A percentile compares a stretch with the other conserved stretches of the same genome.
Evolutionary conservation across 345 rosid species (phyloP).

Genomic region (Salix viminalis): DNA sequence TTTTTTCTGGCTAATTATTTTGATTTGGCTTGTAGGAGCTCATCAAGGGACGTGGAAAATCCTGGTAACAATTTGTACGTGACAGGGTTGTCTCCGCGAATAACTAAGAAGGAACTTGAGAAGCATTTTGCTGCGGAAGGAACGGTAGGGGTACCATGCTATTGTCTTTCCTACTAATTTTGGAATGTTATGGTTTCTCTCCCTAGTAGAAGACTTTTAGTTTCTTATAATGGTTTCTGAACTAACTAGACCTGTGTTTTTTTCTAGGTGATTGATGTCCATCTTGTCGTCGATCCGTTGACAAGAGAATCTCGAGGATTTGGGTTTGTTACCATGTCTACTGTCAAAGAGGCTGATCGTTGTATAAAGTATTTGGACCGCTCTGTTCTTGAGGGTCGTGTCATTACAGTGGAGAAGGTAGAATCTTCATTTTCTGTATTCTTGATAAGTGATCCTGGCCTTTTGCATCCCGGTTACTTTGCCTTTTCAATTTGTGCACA

Average conservation of each 20-base stretch:
- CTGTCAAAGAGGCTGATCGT: slow-evolving; percentile 60
- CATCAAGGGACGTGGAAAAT: slow-evolving; percentile 61
- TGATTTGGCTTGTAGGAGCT: slow-evolving; percentile 42
- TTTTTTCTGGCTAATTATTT: neutral
- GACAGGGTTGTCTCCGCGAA: slow-evolving; percentile 77
- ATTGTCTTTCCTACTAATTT: neutral
- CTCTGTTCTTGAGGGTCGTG: slow-evolving; percentile 74
- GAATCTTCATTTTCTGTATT: neutral
- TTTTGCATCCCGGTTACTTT: neutral
- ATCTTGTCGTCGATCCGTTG: slow-evolving; percentile 91
- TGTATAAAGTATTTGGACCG: slow-evolving; percentile 72
- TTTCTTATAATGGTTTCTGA: neutral
- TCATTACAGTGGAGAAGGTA: slow-evolving; percentile 94
- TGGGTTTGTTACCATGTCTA: slow-evolving; percentile 83
- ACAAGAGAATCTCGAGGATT: slow-evolving; percentile 92
- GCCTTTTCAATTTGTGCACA: neutral
- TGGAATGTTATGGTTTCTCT: neutral
- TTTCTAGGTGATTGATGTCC: slow-evolving; percentile 71
- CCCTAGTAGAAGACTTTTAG: neutral
- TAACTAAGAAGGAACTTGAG: slow-evolving; percentile 72
- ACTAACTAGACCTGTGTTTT: neutral
- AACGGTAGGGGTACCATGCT: slow-evolving; percentile 37
- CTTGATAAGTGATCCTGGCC: too few relatives aligned
- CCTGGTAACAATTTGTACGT: slow-evolving; percentile 94
- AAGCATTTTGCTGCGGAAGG: slow-evolving; percentile 72